Conservation (phyloP, 2,329 filamentous ascomycete species). For the Cordyceps cateniannulata region DNA sequence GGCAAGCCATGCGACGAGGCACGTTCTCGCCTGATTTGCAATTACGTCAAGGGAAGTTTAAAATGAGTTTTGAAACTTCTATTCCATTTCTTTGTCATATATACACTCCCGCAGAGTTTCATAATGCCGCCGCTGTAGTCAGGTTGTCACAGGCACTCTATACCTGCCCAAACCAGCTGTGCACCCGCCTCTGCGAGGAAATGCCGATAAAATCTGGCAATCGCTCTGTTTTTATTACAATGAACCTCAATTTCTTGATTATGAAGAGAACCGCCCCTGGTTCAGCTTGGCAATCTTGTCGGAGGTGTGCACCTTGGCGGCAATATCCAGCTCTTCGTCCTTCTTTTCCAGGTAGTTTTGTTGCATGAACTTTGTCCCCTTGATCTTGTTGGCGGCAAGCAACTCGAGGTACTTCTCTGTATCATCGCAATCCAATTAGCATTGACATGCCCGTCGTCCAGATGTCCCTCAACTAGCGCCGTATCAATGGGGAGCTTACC, state of each 20-base stretch:
- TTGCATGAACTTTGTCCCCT: conserved; percentile 73
- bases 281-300: conserved; percentile 34
- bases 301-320: conserved; percentile 32
- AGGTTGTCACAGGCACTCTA: neutral
- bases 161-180: neutral
- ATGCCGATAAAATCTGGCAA: conserved; percentile 2
- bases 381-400: conserved; percentile 68
- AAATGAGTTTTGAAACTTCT: conserved; percentile 12
- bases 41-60: neutral
- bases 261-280: conserved; percentile 27
- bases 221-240: conserved; percentile 2
- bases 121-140: conserved; percentile 17
- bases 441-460: neutral
- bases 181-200: conserved; percentile 6
- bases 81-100: conserved; percentile 25
- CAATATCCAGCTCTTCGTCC: conserved; percentile 32
- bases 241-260: conserved; percentile 8
- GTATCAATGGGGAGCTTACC: conserved; percentile 47
- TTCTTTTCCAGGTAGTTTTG: conserved; percentile 64
- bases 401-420: conserved; percentile 74
- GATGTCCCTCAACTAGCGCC: neutral
- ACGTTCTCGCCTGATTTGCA: neutral
- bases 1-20: neutral
- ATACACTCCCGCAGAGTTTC: conserved; percentile 27
- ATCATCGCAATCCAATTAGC: conserved; percentile 9